Evolutionary conservation across 345 rosid species (phyloP).

Genomic region (Salix udensis): DNA sequence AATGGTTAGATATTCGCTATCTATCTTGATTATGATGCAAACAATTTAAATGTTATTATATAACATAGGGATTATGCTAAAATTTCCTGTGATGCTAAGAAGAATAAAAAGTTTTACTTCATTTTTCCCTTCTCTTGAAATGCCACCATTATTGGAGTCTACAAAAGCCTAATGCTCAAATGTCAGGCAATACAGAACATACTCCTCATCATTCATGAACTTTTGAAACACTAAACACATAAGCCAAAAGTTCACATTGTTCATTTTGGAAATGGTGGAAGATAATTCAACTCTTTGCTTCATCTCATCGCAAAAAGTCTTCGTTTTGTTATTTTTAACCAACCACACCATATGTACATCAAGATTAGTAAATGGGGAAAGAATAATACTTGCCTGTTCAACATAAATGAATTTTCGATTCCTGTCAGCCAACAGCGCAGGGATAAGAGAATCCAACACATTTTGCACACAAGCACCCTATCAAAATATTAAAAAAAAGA

Average conservation of each 20-base stretch:
- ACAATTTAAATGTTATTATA: background rate
- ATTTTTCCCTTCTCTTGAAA: background rate
- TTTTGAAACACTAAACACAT: background rate
- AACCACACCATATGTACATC: background rate
- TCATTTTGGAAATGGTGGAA: background rate
- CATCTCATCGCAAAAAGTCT: no score
- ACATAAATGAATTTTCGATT: conserved; percentile 85
- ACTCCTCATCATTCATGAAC: background rate
- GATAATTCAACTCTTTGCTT: background rate
- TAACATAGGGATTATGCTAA: background rate
- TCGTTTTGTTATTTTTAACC: background rate
- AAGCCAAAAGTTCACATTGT: background rate
- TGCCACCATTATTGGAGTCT: background rate
- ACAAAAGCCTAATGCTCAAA: background rate
- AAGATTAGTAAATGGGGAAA: conserved; percentile 9
- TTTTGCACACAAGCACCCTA: conserved; percentile 95
- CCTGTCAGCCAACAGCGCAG: conserved; percentile 83
- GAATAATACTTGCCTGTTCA: conserved; percentile 51
- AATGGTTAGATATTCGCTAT: background rate
- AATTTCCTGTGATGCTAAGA: background rate
- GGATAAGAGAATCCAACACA: conserved; percentile 83
- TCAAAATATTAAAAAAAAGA: background rate
- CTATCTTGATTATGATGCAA: background rate
- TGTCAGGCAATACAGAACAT: background rate
- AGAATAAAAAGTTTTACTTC: background rate